Percentiles rank a stretch among this genome's conserved stretches.
Evolutionary conservation across 148 eudicot genomes (phyloP).

Genomic region (Diospyros kaki): DNA sequence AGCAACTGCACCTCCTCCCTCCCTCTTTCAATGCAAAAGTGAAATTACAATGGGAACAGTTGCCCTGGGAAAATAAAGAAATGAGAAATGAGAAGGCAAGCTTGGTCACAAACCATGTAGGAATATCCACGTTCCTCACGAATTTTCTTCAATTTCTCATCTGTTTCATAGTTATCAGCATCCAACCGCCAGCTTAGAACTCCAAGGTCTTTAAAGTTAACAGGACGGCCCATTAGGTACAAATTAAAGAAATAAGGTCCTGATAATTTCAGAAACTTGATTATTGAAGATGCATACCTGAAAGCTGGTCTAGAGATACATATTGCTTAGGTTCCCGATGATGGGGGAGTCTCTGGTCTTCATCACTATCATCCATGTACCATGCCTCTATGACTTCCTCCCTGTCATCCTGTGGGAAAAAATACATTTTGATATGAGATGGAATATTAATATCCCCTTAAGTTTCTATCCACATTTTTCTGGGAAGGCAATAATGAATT

Average conservation of each 20-base stretch:
- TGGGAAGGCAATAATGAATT: background rate
- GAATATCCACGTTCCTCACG: conserved; percentile 87
- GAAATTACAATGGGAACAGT: too few species aligned
- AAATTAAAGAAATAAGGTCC: background rate
- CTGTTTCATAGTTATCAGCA: conserved; percentile 91
- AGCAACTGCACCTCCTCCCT: too few species aligned
- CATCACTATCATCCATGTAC: conserved; percentile 82
- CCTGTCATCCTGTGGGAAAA: conserved; percentile 51
- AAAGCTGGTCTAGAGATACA: conserved; percentile 62
- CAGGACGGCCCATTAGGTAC: background rate
- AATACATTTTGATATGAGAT: background rate
- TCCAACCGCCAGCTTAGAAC: conserved; percentile 87
- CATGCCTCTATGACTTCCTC: conserved; percentile 85
- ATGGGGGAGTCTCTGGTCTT: conserved; percentile 76
- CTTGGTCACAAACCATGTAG: conserved; percentile 52
- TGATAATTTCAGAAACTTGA: background rate
- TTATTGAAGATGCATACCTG: conserved; percentile 24
- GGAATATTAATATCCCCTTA: background rate
- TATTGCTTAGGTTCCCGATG: conserved; percentile 34
- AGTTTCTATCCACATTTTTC: background rate
- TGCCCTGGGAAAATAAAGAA: background rate
- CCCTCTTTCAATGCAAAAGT: too few species aligned
- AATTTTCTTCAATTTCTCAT: conserved; percentile 80
- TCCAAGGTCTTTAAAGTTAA: conserved; percentile 57
- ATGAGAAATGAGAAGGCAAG: conserved; percentile 5